These are phyloP conservation scores for Pseudognaphalium luteoalbum DNA, from an alignment of 129 eudicot genomes.

Conservation along the genomic window DNA sequence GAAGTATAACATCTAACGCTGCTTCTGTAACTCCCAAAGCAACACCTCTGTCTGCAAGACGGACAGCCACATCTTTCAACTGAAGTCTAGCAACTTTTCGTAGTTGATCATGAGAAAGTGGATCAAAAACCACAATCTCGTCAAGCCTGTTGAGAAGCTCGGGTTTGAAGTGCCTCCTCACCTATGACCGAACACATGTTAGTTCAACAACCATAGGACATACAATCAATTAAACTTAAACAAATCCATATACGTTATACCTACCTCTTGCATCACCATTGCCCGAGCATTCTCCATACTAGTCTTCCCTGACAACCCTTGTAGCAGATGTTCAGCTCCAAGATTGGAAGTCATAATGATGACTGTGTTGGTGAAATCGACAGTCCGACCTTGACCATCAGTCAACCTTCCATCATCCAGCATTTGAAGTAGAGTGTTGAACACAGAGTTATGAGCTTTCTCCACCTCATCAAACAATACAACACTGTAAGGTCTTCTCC, in stretches of 20 bases:
- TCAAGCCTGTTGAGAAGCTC: conserved; percentile 84
- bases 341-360: conserved; percentile 94
- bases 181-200: conserved; percentile 34
- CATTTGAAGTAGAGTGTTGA: conserved; percentile 87
- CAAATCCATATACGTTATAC: neutral
- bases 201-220: neutral
- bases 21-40: conserved; percentile 88
- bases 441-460: conserved; percentile 76
- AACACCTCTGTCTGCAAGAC: conserved; percentile 87
- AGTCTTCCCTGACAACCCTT: conserved; percentile 72
- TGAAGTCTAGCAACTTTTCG: conserved; percentile 77
- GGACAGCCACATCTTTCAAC: conserved; percentile 81
- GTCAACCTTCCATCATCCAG: conserved; percentile 94
- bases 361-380: conserved; percentile 88
- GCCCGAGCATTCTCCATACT: conserved; percentile 71
- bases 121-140: conserved; percentile 94
- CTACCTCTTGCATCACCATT: conserved; percentile 82
- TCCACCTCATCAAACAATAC: conserved; percentile 88
- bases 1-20: conserved; percentile 74
- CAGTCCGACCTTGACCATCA: conserved; percentile 95
- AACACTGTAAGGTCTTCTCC: conserved; percentile 84
- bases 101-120: conserved; percentile 84
- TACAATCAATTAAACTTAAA: neutral
- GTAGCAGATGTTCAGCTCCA: conserved; percentile 79
- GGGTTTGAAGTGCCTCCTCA: conserved; percentile 85